Conservation (phyloP, 2,329 filamentous ascomycete species). For the Calonectria pseudoreteaudii region DNA sequence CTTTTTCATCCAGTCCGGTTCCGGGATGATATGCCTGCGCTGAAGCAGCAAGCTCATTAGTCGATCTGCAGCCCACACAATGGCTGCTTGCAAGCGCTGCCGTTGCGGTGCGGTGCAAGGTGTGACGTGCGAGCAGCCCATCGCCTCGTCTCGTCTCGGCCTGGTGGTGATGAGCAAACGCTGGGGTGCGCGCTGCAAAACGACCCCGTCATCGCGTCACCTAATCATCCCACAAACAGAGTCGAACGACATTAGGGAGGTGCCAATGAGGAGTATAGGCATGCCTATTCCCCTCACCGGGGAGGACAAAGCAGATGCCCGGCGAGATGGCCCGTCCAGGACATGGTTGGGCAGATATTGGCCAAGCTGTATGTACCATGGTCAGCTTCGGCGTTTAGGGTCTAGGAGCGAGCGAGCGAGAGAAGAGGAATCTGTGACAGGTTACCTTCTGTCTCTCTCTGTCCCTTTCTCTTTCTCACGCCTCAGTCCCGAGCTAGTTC, state of each 20-base stretch:
- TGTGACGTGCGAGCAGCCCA: conserved; percentile 5
- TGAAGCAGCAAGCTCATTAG: conserved; percentile 37
- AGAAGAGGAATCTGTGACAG: conserved; percentile 20
- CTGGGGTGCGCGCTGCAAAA: conserved; percentile 12
- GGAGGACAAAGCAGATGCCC: neutral
- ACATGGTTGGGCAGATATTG: conserved; percentile 6
- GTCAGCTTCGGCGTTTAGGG: conserved; percentile 6
- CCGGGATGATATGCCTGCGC: conserved; percentile 39
- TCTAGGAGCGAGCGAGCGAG: neutral
- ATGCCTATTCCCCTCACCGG: conserved; percentile 14
- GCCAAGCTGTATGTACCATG: neutral
- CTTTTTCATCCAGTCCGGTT: conserved; percentile 36
- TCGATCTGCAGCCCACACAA: conserved; percentile 30
- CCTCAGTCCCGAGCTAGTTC: conserved; percentile 3
- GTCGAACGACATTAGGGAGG: conserved; percentile 10
- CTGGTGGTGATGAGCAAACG: neutral
- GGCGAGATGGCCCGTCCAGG: conserved; percentile 5
- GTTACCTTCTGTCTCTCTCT: neutral
- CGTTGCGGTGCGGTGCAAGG: neutral
- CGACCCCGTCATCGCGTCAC: conserved; percentile 11
- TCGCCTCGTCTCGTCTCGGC: conserved; percentile 2
- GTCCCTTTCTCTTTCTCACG: neutral
- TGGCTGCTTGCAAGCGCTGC: conserved; percentile 25
- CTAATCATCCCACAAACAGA: neutral
- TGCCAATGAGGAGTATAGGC: neutral